Base-by-base conservation (phyloP, 2,329 filamentous ascomycete species). In the Trichoderma asperellum region DNA sequence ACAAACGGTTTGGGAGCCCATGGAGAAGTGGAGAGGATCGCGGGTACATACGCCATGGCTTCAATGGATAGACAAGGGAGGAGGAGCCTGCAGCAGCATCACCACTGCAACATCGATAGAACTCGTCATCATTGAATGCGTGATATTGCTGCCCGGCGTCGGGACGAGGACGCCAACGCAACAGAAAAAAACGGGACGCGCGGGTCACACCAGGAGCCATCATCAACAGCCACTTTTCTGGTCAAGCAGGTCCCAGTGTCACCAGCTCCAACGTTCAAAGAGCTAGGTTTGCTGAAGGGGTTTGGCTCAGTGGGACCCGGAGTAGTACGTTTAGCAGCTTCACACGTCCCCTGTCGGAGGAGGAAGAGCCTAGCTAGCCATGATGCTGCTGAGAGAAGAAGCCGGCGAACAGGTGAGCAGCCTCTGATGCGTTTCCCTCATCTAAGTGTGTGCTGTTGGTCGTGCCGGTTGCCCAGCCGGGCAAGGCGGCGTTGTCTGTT, bases 391-490 rank as follows among this genome's bases (percentile, higher is more conserved):
- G 8, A n/a, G n/a, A 49, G 47, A 49, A 24, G n/a, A 53, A 53
- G 49, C 61, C 61, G 34, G 61, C 21, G 60, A n/a, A 43, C 34
- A 65, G 37, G 56, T 35, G 49, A 67, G 34, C 18, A 53, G 57
- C 57, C 49, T 53, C 55, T 59, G 43, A 61, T 59, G 55, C 55
- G 64, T 67, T 52, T 49, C 55, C 40, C 53, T 29, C 49, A 58
- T 52, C 40, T 18, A 59, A 37, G 37, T 59, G 34, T 32, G 58
- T 69, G 52, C 61, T 75, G 75, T 73, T 74, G 75, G 73, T 37
- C 56, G 57, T 61, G 57, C 57, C 59, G 43, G 59, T 56, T 47
- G 32, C 61, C 60, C 52, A 66, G 68, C 27, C 53, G 27, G 68
- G 53, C 56, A 56, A 65, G 55, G 68, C 68, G 63, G 49, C 43